Base-by-base conservation (phyloP, 2,329 filamentous ascomycete genomes). In the Cephalotrichum gorgonifer region DNA sequence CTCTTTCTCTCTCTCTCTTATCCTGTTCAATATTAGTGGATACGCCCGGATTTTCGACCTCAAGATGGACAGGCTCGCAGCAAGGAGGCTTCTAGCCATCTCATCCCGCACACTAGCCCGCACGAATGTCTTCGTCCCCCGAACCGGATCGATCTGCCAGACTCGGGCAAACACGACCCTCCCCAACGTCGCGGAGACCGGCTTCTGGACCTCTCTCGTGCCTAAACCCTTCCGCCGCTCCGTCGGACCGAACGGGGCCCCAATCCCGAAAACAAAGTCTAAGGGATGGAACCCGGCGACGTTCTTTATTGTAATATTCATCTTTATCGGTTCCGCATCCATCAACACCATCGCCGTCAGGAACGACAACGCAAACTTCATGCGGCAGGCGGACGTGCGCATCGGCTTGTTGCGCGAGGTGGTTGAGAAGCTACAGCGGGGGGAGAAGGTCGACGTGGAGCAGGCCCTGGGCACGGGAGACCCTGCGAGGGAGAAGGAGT, bases 271-370 rank as follows among this genome's bases (percentile, higher is more conserved):
- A 38, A 31, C 60, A 23, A 77, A 74, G 54, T 68, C 75, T 15
- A 83, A 78, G 60, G 78, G 81, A 56, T 87, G 84, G 82, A 91
- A 91, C 57, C 86, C 87, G 3, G 85, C 85, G 20, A 89, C 83
- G 0, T 91, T 88, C 60, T 93, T 83, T 64, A 87, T 91, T 56
- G 72, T 83, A 57, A 87, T 91, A 54, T 89, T 89, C 59, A 72
- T 89, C 38, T 75, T 97, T 54, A 91, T 97, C 54, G 94, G 94
- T 4, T 95, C 88, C 53, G 95, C 96, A 74, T 87, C 91, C 14
- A 96, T 98, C 57, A 87, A 96, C 59, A 86, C 93, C 75, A 84
- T 98, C 60, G 75, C 82, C 31, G 64, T 97, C 58, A 85, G 83
- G 58, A 86, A 86, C 57, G 83, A 90, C 46, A 85, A 83, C 60